Conservation (phyloP, 805 yeast species). For the Zygotorulaspora danielsina region DNA sequence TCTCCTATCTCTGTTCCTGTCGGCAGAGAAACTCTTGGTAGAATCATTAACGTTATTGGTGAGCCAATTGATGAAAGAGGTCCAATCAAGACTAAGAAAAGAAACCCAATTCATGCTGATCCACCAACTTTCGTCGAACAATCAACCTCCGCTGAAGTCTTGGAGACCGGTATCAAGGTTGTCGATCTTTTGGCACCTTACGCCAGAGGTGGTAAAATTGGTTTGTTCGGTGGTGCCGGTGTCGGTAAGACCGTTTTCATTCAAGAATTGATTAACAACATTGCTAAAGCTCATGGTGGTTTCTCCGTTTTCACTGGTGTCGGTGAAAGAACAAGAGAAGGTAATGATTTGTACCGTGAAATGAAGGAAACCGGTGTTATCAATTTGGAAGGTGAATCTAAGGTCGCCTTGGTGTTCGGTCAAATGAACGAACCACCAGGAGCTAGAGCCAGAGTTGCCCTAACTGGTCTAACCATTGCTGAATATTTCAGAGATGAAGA, state of each 20-base stretch:
- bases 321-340: conserved; percentile 99
- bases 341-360: conserved; percentile 99
- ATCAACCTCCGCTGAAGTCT: conserved; percentile 95
- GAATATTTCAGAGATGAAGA: conserved; percentile 99
- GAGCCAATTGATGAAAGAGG: conserved; percentile 99
- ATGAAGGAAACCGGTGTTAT: conserved; percentile 99
- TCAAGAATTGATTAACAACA: conserved; percentile 99
- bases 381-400: conserved; percentile 98
- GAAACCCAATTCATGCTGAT: conserved; percentile 98
- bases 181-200: conserved; percentile 98
- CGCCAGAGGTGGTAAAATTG: conserved; percentile 99
- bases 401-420: conserved; percentile 99
- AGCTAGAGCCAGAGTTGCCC: conserved; percentile 99
- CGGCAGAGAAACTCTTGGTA: conserved; percentile 98
- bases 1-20: conserved; percentile 98
- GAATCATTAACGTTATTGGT: conserved; percentile 97
- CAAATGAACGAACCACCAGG: conserved; percentile 99
- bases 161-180: conserved; percentile 99
- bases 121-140: conserved; percentile 96
- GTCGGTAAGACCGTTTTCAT: conserved; percentile 99
- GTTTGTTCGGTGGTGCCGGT: conserved; percentile 99
- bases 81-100: conserved; percentile 87
- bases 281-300: conserved; percentile 99
- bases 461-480: conserved; percentile 99
- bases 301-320: conserved; percentile 99